phyloP scores from a whole-genome alignment of 164 flowering plant species.

The Warburgia ugandensis region DNA sequence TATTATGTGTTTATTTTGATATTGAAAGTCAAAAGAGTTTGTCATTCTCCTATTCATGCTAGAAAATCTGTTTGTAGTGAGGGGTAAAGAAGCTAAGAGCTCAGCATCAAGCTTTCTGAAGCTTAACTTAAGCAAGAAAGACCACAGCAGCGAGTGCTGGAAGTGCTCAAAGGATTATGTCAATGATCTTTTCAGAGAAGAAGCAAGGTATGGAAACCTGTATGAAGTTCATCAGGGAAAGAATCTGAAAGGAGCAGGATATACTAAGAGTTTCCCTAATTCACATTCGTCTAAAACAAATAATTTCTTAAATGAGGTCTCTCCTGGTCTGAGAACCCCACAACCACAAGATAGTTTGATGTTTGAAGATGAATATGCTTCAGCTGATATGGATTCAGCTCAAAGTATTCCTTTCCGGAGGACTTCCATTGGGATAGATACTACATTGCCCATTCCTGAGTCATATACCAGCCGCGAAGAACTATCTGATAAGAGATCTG shows the following conservation, averaged over 20 bases:
- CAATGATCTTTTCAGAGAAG: slow-evolving; percentile 13
- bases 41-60: background rate
- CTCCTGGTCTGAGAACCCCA: slow-evolving; percentile 13
- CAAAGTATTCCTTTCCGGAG: slow-evolving; percentile 15
- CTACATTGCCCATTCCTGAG: slow-evolving; percentile 14
- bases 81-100: slow-evolving; percentile 21
- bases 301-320: slow-evolving; percentile 4
- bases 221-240: slow-evolving; percentile 10
- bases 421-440: slow-evolving; percentile 9
- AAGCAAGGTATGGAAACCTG: slow-evolving; percentile 9
- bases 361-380: slow-evolving; percentile 20
- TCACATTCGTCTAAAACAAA: slow-evolving; percentile 15
- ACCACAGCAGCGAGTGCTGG: slow-evolving; percentile 10
- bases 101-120: slow-evolving; percentile 15
- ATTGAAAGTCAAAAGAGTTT: too few species aligned
- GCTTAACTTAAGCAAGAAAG: slow-evolving; percentile 17
- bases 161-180: slow-evolving; percentile 5
- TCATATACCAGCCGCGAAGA: slow-evolving; percentile 9
- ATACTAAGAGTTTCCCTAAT: slow-evolving; percentile 10
- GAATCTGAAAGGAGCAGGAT: slow-evolving; percentile 11
- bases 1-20: background rate
- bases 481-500: slow-evolving; percentile 13
- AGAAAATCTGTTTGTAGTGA: slow-evolving; percentile 23
- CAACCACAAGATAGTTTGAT: slow-evolving; percentile 16
- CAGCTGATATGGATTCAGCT: slow-evolving; percentile 16